Conservation (phyloP, 2,329 filamentous ascomycete genomes). For the Tolypocladium pustulatum region DNA sequence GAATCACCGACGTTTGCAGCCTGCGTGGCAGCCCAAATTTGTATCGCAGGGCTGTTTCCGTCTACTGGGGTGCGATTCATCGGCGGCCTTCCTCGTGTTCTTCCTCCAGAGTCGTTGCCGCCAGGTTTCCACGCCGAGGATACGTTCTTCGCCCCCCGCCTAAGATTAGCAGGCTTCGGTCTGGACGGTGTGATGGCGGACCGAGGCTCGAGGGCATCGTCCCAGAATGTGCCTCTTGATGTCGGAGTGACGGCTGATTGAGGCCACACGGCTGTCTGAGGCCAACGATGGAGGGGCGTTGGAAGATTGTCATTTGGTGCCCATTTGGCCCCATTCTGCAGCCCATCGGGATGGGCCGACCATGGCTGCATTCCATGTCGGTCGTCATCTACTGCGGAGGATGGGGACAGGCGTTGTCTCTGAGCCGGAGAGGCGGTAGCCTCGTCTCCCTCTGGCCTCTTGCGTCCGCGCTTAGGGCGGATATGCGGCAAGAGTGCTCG, state of each 20-base stretch:
- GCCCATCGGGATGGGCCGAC: slow-evolving; percentile 33
- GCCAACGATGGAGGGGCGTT: slow-evolving; percentile 59
- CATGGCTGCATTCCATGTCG: slow-evolving; percentile 30
- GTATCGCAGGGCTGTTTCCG: slow-evolving; percentile 60
- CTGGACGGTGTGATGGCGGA: slow-evolving; percentile 65
- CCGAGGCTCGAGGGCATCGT: slow-evolving; percentile 51
- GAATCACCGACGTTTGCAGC: slow-evolving; percentile 24
- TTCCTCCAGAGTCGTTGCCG: slow-evolving; percentile 51
- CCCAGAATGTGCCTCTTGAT: slow-evolving; percentile 42
- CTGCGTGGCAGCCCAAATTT: slow-evolving; percentile 40
- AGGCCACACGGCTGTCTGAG: slow-evolving; percentile 67
- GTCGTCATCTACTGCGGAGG: slow-evolving; percentile 28
- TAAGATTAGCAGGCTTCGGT: slow-evolving; percentile 30
- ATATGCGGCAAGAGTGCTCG: slow-evolving; percentile 73
- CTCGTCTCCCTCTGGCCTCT: slow-evolving; percentile 54
- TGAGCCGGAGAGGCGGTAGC: slow-evolving; percentile 41
- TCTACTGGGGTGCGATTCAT: slow-evolving; percentile 51
- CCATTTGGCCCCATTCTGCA: slow-evolving; percentile 11
- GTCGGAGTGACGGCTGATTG: slow-evolving; percentile 67
- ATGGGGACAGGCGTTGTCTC: slow-evolving; percentile 49
- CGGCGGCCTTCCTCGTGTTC: slow-evolving; percentile 70
- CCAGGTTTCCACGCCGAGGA: slow-evolving; percentile 81
- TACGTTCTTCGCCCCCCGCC: slow-evolving; percentile 73
- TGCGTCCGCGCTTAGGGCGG: slow-evolving; percentile 49
- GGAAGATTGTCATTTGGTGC: slow-evolving; percentile 40